These are phyloP conservation scores for Trebouxia gelatinosa DNA, from an alignment of 163 green algal species.

Conservation along the genomic window DNA sequence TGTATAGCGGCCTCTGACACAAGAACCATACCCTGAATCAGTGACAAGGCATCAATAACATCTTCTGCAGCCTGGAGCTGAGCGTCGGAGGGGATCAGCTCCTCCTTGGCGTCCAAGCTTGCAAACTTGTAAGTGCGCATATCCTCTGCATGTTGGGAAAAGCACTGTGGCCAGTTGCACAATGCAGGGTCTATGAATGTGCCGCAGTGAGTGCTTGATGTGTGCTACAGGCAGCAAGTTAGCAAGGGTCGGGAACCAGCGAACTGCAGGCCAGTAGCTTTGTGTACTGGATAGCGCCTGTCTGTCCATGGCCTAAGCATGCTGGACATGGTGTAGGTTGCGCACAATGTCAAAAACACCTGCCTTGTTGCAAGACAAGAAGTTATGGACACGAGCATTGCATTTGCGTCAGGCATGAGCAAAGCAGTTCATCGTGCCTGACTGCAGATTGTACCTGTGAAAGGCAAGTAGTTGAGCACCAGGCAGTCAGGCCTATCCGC, in stretches of 20 bases:
- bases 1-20: not conserved
- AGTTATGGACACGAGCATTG: not conserved
- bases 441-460: not conserved
- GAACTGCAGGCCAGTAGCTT: not conserved
- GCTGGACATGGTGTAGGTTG: not conserved
- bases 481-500: slow-evolving; percentile 12
- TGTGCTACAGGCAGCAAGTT: not conserved
- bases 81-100: not conserved
- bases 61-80: slow-evolving; percentile 1
- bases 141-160: slow-evolving; percentile 1
- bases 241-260: not conserved
- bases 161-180: not conserved
- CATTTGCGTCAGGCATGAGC: not conserved
- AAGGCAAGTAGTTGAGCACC: slow-evolving; percentile 32
- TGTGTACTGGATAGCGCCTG: not conserved
- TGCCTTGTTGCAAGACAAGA: not conserved
- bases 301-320: not conserved
- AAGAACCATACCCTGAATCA: not conserved
- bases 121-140: slow-evolving; percentile 27
- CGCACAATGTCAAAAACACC: not conserved
- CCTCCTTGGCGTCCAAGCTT: not conserved
- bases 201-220: not conserved
- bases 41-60: slow-evolving; percentile 3
- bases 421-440: too few relatives aligned
- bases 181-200: not conserved